Conservation (phyloP, 192 early-diverging fungal genomes). For the Spizellomyces punctatus region DNA sequence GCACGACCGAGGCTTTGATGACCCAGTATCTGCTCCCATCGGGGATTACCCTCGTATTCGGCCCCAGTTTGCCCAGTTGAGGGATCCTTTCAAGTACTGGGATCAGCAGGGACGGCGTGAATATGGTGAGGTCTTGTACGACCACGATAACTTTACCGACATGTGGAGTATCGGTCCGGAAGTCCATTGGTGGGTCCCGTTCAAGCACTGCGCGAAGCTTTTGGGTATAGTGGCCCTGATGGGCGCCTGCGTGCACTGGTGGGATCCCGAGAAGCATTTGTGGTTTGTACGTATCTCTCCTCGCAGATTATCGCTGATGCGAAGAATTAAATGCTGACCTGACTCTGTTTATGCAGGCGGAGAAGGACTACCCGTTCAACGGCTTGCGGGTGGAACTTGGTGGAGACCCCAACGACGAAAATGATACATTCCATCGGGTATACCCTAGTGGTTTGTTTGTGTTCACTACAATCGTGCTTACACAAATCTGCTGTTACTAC, state of each 20-base stretch:
- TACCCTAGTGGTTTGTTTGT: slow-evolving; percentile 4
- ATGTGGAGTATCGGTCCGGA: slow-evolving; percentile 45
- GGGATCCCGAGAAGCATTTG: slow-evolving; percentile 43
- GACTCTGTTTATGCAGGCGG: slow-evolving; percentile 29
- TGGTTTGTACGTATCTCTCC: slow-evolving; percentile 38
- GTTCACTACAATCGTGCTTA: neutral
- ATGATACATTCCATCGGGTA: slow-evolving; percentile 41
- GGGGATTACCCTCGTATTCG: slow-evolving; percentile 54
- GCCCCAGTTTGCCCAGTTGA: slow-evolving; percentile 46
- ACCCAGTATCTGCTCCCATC: slow-evolving; percentile 41
- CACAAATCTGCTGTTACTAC: neutral
- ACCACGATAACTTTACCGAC: slow-evolving; percentile 49
- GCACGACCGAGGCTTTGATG: slow-evolving; percentile 40
- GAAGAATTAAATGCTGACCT: slow-evolving; percentile 1
- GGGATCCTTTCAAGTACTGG: slow-evolving; percentile 58
- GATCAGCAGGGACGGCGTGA: slow-evolving; percentile 57
- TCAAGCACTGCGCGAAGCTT: slow-evolving; percentile 25
- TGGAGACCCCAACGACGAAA: slow-evolving; percentile 51
- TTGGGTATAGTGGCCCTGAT: slow-evolving; percentile 32
- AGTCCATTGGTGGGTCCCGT: slow-evolving; percentile 18
- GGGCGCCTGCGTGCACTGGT: slow-evolving; percentile 32
- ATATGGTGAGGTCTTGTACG: slow-evolving; percentile 54
- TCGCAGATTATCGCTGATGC: neutral
- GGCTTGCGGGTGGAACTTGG: slow-evolving; percentile 55
- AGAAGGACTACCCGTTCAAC: slow-evolving; percentile 53